These are phyloP conservation scores for Phylloporus sp. DNA, from an alignment of 768 basidiomycete genomes.

Conservation along the genomic window DNA sequence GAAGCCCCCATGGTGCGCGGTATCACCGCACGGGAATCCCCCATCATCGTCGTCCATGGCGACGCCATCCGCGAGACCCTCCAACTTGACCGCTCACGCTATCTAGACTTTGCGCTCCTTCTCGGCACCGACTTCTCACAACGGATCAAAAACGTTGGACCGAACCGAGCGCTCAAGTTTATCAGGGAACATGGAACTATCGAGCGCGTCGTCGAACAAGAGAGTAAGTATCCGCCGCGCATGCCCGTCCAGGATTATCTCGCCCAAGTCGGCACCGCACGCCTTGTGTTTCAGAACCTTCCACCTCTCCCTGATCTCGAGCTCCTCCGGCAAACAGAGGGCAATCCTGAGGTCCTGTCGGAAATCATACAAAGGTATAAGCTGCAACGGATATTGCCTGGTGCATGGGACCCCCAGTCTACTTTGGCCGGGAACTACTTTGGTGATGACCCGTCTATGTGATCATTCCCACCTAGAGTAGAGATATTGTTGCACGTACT, in stretches of 20 bases:
- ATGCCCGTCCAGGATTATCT: constrained; percentile 51
- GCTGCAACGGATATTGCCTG: constrained; percentile 38
- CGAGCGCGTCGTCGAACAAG: constrained; percentile 56
- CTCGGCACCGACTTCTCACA: constrained; percentile 89
- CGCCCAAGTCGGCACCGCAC: constrained; percentile 55
- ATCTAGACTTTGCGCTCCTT: constrained; percentile 80
- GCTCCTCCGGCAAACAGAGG: constrained; percentile 31
- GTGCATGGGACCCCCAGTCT: constrained; percentile 40
- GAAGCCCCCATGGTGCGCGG: constrained; percentile 80
- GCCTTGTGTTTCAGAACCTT: constrained; percentile 58
- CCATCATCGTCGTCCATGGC: constrained; percentile 63
- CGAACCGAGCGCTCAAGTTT: constrained; percentile 67
- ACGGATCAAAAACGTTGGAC: constrained; percentile 79
- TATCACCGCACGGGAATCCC: constrained; percentile 53
- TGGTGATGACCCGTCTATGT: constrained; percentile 49
- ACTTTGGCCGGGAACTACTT: constrained; percentile 64
- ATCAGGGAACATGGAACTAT: constrained; percentile 70
- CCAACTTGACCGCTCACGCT: constrained; percentile 50
- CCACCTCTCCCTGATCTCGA: constrained; percentile 53
- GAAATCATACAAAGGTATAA: constrained; percentile 47
- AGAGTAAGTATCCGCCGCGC: constrained; percentile 49
- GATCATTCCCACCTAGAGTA: too few species aligned
- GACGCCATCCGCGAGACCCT: constrained; percentile 54
- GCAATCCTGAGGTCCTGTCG: constrained; percentile 40
- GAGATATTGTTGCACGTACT: too few species aligned